Evolutionary conservation across 2,329 filamentous ascomycete genomes (phyloP).

Genomic region (Ophiocordyceps camponoti-rufipedis): DNA sequence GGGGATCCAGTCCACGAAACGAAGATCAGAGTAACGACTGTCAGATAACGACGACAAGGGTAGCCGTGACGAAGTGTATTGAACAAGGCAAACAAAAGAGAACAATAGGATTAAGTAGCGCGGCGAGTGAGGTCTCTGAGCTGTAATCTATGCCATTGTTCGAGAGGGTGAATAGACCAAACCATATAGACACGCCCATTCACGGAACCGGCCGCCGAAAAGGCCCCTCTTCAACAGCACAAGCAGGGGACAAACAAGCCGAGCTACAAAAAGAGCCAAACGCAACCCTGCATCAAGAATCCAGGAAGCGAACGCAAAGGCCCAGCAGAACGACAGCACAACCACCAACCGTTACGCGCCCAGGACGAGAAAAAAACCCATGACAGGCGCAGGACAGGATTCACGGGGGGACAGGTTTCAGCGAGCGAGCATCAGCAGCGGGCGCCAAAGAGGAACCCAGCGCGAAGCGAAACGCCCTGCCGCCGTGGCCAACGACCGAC

Average conservation of each 20-base stretch:
- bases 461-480: neutral
- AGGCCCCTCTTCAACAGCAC: neutral
- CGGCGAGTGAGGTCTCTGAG: neutral
- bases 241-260: neutral
- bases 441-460: neutral
- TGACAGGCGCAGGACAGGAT: neutral
- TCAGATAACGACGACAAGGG: neutral
- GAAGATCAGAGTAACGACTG: neutral
- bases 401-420: neutral
- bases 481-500: too few relatives aligned
- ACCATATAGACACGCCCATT: neutral
- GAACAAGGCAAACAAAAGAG: neutral
- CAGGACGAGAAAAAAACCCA: neutral
- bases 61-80: neutral
- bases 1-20: neutral
- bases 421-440: neutral
- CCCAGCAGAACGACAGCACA: neutral
- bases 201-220: neutral
- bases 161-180: neutral
- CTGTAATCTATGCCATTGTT: neutral
- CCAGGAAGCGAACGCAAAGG: neutral
- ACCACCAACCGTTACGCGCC: neutral
- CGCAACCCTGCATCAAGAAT: neutral
- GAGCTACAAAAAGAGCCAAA: neutral
- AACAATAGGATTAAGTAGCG: neutral